phyloP scores from a whole-genome alignment of 192 early-diverging fungal genomes.

The Coemansia sp. region DNA sequence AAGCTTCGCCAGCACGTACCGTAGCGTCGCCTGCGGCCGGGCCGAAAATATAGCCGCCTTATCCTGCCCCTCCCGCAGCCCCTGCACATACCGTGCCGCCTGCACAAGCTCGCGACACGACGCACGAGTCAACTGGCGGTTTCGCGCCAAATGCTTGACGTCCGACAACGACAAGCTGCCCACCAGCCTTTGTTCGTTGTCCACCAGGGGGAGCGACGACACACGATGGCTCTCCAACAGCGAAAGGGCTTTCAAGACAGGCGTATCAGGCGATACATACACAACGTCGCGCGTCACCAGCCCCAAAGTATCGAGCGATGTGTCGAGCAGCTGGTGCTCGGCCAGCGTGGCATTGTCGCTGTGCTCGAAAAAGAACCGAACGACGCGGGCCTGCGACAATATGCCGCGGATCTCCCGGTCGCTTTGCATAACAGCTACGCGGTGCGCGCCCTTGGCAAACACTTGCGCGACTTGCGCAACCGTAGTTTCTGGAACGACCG shows the following conservation, averaged over 20 bases:
- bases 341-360: neutral
- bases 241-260: conserved; percentile 67
- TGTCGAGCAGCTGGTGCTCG: conserved; percentile 26
- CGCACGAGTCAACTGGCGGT: conserved; percentile 53
- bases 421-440: conserved; percentile 72
- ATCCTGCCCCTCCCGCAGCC: conserved; percentile 67
- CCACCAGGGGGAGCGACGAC: conserved; percentile 51
- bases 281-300: conserved; percentile 61
- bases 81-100: conserved; percentile 61
- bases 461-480: conserved; percentile 68
- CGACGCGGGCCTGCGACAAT: conserved; percentile 71
- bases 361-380: conserved; percentile 69
- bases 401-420: conserved; percentile 69
- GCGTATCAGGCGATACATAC: conserved; percentile 52
- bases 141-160: conserved; percentile 49
- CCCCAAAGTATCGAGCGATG: conserved; percentile 54
- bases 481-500: conserved; percentile 73
- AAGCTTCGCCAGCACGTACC: conserved; percentile 72
- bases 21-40: conserved; percentile 65
- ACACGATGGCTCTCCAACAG: conserved; percentile 55
- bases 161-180: conserved; percentile 44
- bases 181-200: conserved; percentile 21
- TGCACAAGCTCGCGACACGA: conserved; percentile 67
- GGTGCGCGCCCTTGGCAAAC: conserved; percentile 75
- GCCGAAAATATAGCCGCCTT: conserved; percentile 73